These are phyloP conservation scores for Wolfiporia cocos DNA, from an alignment of 1,284 basidiomycete species.

Conservation along the genomic window DNA sequence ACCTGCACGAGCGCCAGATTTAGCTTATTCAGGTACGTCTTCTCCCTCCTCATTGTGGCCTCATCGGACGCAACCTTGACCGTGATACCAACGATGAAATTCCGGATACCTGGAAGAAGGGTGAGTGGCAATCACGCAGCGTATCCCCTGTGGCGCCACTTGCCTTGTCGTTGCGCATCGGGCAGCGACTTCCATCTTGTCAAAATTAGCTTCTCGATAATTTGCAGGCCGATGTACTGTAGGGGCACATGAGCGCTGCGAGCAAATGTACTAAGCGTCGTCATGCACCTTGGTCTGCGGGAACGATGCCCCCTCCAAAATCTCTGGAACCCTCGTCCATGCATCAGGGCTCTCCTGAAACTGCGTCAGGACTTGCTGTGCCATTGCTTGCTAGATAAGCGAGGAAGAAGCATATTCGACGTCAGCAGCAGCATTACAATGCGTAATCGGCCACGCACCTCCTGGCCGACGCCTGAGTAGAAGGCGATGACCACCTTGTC, in stretches of 20 bases:
- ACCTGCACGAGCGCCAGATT: slow-evolving; percentile 96
- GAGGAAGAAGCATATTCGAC: too few relatives aligned
- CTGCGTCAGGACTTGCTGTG: slow-evolving; percentile 88
- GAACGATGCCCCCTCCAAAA: slow-evolving; percentile 83
- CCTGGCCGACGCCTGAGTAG: slow-evolving; percentile 25
- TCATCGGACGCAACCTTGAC: slow-evolving; percentile 93
- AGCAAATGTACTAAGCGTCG: background rate
- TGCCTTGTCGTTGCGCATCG: slow-evolving; percentile 87
- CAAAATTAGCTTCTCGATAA: slow-evolving; percentile 90
- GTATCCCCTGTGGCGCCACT: slow-evolving; percentile 15
- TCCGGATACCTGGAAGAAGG: slow-evolving; percentile 76
- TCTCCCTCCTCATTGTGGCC: slow-evolving; percentile 82
- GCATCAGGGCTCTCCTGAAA: slow-evolving; percentile 98
- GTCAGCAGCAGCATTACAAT: background rate
- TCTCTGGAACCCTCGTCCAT: slow-evolving; percentile 95
- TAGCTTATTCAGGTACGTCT: slow-evolving; percentile 95
- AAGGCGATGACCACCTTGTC: slow-evolving; percentile 27
- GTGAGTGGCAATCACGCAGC: background rate
- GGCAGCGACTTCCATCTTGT: slow-evolving; percentile 97
- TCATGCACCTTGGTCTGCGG: slow-evolving; percentile 82
- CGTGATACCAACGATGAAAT: slow-evolving; percentile 93
- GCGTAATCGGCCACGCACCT: slow-evolving; percentile 17
- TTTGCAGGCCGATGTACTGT: slow-evolving; percentile 92
- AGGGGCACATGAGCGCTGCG: slow-evolving; percentile 3
- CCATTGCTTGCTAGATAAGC: slow-evolving; percentile 74